Conservation (phyloP, 2,329 filamentous ascomycete species). For the Alternaria longipes region DNA sequence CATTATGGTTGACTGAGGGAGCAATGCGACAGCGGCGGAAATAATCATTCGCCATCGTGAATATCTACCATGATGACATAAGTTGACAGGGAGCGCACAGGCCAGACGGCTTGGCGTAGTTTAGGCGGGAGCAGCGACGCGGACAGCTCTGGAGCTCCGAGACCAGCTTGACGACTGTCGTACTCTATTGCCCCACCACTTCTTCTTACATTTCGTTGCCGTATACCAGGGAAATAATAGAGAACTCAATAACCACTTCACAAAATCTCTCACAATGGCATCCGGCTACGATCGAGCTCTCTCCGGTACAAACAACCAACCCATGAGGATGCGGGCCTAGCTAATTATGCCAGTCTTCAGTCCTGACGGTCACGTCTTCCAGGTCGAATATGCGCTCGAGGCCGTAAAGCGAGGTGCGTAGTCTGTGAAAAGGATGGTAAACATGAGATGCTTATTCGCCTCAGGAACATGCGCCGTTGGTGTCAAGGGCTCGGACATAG, state of each 20-base stretch:
- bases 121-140: constrained; percentile 51
- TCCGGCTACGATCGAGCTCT: constrained; percentile 99
- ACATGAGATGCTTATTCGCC: constrained; percentile 25
- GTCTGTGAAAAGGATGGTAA: background rate
- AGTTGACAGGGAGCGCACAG: constrained; percentile 35
- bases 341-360: constrained; percentile 78
- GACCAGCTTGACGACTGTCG: constrained; percentile 33
- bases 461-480: constrained; percentile 95
- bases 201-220: constrained; percentile 11
- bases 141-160: constrained; percentile 51
- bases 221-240: background rate
- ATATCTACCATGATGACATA: constrained; percentile 39
- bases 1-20: constrained; percentile 38
- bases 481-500: constrained; percentile 93
- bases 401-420: constrained; percentile 93
- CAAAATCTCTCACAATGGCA: constrained; percentile 67
- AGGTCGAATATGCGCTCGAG: constrained; percentile 99
- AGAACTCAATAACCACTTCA: background rate
- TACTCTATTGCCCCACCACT: constrained; percentile 21
- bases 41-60: constrained; percentile 24
- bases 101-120: constrained; percentile 41
- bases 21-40: constrained; percentile 31
- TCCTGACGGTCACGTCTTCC: constrained; percentile 99
- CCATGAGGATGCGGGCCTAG: constrained; percentile 26
- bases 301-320: constrained; percentile 75